Conservation (phyloP, 352 stramenopile genomes). For the Globisporangium paroecandrum region DNA sequence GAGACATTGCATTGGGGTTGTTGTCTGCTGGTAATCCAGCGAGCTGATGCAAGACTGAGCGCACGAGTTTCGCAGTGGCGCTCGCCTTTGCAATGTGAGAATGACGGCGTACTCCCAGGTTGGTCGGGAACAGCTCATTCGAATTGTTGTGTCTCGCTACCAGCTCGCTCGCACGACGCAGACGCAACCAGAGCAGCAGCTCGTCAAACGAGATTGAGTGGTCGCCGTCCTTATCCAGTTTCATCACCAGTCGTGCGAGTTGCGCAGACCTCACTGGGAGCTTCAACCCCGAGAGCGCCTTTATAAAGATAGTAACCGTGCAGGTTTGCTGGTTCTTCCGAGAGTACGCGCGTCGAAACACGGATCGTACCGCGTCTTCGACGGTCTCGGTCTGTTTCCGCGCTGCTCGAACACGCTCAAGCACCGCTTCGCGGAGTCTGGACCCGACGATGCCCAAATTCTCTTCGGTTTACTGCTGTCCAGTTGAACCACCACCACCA, state of each 20-base stretch:
- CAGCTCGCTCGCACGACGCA: conserved; percentile 2
- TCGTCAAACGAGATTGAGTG: conserved; percentile 64
- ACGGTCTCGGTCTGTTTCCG: conserved; percentile 33
- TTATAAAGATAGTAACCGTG: conserved; percentile 32
- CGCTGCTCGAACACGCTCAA: conserved; percentile 30
- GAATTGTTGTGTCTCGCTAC: not conserved
- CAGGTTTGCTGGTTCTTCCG: conserved; percentile 22
- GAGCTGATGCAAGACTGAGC: conserved; percentile 22
- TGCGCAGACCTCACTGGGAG: conserved; percentile 44
- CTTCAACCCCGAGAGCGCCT: conserved; percentile 31
- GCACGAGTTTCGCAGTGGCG: conserved; percentile 19
- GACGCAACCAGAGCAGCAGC: conserved; percentile 59
- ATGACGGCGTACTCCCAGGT: not conserved
- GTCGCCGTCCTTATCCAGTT: conserved; percentile 54
- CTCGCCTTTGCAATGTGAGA: not conserved
- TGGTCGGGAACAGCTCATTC: not conserved
- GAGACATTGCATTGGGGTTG: not conserved
- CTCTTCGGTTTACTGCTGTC: conserved; percentile 1
- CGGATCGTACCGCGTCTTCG: conserved; percentile 51
- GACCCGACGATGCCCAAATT: conserved; percentile 47
- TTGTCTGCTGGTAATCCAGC: not conserved
- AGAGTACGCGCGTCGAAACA: conserved; percentile 50
- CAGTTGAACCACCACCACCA: not conserved
- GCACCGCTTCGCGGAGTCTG: conserved; percentile 42
- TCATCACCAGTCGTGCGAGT: conserved; percentile 47